Base-by-base conservation (phyloP, 371 early-diverging fungal genomes). In the Entomophthora muscae region DNA sequence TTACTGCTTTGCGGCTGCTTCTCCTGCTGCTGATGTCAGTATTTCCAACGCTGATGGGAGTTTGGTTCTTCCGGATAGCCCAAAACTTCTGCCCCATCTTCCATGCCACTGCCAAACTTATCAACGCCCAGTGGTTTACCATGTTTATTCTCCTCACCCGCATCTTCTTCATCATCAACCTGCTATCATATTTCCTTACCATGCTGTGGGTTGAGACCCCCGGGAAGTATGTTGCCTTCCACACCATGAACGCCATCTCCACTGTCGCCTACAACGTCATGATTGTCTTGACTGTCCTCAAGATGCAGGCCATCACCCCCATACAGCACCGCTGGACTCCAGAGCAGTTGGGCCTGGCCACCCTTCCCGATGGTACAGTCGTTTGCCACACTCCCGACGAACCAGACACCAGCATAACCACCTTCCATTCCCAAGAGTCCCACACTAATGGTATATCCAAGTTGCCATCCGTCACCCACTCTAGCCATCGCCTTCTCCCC, bases 41-140 rank as follows among this genome's bases (percentile, higher is more conserved):
- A 5, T n/a, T 59, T 2, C 29, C 60, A 32, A 13, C 52, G 3
- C 3, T 30, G 24, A 61, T 61, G 32, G 32, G 31, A 51, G 52
- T 61, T 12, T 61, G 52, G 52, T 61, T 61, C 28, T 22, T 61
- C 17, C 23, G 21, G 3, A 27, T 32, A n/a, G 61, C 61, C 1
- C 5, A 27, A 12, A 13, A 61, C 22, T 61, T 61, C 27, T 61
- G 61, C 23, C 61, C 61, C 22, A 30, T 61, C 42, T 61, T 61
- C 52, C 32, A 32, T 23, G 21, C 23, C 7, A 61, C 32, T 26
- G 61, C 61, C 23, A 61, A 52, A 27, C 68, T 70, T 21, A 63
- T 70, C 24, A 70, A 64, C 51, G 72, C 69, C 56, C 70, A 67
- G 64, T 61, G 72, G 31, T 66, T 70, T 42, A 70, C 70, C 52